Base-by-base conservation (phyloP, 257 asterid genomes). In the Solanum pimpinellifolium region DNA sequence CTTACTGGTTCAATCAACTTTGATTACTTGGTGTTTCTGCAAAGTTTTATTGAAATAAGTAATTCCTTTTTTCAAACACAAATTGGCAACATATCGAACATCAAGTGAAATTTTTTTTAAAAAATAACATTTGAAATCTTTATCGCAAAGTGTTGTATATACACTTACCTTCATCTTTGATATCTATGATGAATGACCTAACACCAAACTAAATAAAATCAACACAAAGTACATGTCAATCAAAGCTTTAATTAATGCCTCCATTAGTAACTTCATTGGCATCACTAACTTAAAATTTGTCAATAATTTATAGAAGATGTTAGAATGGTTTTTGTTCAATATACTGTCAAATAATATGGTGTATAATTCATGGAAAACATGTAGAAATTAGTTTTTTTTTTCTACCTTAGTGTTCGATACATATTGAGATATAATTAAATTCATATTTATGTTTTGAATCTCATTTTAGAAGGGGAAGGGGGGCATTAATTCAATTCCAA, bases 81-180 rank as follows among this genome's bases (percentile, higher is more conserved):
- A 6, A 37, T 37, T 37, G 39, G 0, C 2, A 37, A 37, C 7
- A 37, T 5, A 37, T 65, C 72, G 0, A 6, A 25, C 35, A 14
- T 25, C 37, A 2, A 5, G 9, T 25, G 4, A 25, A 25, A 68
- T 13, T 0, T 4, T 5, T 9, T 0, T 0, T 2, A 0, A n/a
- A 62, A 62, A 12, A 68, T 6, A 25, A 27, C 10, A 35, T 66
- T 13, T 69, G 41, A 15, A 29, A 6, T 69, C 20, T 69, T 1
- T 69, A 69, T 72, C 35, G 46, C 2, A 4, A 18, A 18, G 46
- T 72, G 78, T 14, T 72, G 3, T 66, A 11, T 9, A 33, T 70
- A 33, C 41, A 69, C 39, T 29, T 14, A 69, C 41, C 41, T 9
- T 29, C 76, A 69, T 69, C 76, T 69, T 69, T 69, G 46, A 33